A percentile compares a stretch with the other conserved stretches of the same genome.
phyloP scores from a whole-genome alignment of 768 basidiomycete species.

The Leccinum incarnatum region DNA sequence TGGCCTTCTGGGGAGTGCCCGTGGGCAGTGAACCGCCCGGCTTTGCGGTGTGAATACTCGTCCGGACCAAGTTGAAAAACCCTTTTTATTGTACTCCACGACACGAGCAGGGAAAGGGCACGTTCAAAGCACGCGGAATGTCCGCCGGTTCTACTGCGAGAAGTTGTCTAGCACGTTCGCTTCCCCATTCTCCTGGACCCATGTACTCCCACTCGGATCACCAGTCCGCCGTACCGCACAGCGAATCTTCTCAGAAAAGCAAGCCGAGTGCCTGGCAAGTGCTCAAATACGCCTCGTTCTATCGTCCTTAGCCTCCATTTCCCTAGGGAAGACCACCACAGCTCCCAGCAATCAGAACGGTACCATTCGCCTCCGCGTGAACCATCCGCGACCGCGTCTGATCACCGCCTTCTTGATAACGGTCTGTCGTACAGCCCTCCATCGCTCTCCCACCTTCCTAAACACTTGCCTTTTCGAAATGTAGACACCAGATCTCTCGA shows the following conservation, averaged over 20 bases:
- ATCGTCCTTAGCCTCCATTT: conserved; percentile 16
- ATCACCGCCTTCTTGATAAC: conserved; percentile 35
- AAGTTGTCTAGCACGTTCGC: conserved; percentile 16
- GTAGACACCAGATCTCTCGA: conserved; percentile 32
- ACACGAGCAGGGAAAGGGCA: conserved; percentile 4
- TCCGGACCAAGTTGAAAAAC: conserved; percentile 2
- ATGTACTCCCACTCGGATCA: conserved; percentile 34
- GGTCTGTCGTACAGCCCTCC: conserved; percentile 24
- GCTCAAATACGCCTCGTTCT: conserved; percentile 20
- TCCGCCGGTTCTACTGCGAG: conserved; percentile 1
- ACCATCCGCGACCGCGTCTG: conserved; percentile 24
- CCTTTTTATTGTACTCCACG: conserved; percentile 1
- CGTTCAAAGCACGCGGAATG: conserved; percentile 16
- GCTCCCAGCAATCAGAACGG: conserved; percentile 22
- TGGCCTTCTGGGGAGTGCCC: conserved; percentile 8
- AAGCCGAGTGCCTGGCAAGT: conserved; percentile 29
- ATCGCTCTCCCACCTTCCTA: conserved; percentile 25
- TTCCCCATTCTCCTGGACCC: conserved; percentile 19
- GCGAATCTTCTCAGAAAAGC: conserved; percentile 24
- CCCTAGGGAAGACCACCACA: conserved; percentile 29
- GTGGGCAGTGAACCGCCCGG: neutral
- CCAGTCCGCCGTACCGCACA: conserved; percentile 26
- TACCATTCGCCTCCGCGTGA: conserved; percentile 22
- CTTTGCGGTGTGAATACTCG: conserved; percentile 17
- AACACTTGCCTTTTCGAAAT: conserved; percentile 30